These are phyloP conservation scores for Coemansia sp. DNA, from an alignment of 192 early-diverging fungal genomes.

Conservation along the genomic window DNA sequence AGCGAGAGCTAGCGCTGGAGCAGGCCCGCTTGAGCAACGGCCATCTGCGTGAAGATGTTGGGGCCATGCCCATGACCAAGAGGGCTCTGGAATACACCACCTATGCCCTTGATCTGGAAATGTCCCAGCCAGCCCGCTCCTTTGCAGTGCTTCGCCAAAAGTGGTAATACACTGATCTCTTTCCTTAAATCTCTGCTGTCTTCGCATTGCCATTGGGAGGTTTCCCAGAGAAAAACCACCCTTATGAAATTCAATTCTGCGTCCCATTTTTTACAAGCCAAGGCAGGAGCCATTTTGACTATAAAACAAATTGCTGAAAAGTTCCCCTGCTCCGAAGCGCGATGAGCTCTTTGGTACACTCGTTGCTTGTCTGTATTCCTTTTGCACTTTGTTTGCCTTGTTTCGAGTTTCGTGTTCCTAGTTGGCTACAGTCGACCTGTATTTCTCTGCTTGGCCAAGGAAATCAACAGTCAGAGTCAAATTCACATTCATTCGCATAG, in stretches of 20 bases:
- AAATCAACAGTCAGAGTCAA: not conserved
- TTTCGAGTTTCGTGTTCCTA: no score
- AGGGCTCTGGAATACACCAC: slow-evolving; percentile 40
- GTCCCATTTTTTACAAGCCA: no score
- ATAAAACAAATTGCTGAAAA: no score
- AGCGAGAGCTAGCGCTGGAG: slow-evolving; percentile 47
- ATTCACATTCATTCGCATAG: not conserved
- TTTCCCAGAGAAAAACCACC: no score
- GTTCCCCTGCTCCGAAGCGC: no score
- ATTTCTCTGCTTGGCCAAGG: not conserved
- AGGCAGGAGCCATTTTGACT: no score
- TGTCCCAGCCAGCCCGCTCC: slow-evolving; percentile 43
- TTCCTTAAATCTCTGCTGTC: not conserved
- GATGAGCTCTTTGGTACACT: no score
- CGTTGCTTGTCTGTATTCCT: no score
- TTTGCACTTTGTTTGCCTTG: no score
- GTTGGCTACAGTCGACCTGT: no score
- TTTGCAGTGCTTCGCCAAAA: slow-evolving; percentile 28
- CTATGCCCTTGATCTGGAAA: slow-evolving; percentile 51
- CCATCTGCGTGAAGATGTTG: not conserved
- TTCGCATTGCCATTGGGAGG: no score
- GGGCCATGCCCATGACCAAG: slow-evolving; percentile 13
- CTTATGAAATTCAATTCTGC: no score
- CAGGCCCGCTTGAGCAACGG: not conserved
- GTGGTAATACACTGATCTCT: not conserved